phyloP scores from a whole-genome alignment of 352 stramenopile species.

The Globisporangium carolinianum region DNA sequence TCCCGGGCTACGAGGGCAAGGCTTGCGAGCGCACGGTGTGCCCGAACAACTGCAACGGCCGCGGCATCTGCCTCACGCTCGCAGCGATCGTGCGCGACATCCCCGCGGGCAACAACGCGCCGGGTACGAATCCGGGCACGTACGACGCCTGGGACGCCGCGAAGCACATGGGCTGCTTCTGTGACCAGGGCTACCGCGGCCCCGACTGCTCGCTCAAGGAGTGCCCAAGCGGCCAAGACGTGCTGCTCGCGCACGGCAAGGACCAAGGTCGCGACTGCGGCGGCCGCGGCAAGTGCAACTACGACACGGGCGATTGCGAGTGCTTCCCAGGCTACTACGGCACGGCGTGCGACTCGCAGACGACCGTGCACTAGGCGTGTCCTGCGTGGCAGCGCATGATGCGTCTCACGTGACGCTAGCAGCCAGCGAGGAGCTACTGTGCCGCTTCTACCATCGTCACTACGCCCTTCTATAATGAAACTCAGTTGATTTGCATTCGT shows the following conservation, averaged over 20 bases:
- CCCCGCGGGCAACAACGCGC: not conserved
- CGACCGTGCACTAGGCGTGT: constrained; percentile 60
- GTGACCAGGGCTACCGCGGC: constrained; percentile 91
- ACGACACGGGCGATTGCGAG: constrained; percentile 88
- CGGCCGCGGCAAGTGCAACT: constrained; percentile 94
- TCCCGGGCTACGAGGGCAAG: constrained; percentile 85
- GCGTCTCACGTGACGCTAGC: too few relatives aligned
- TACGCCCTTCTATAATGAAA: too few relatives aligned
- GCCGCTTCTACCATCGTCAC: too few relatives aligned
- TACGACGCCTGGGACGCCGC: constrained; percentile 88
- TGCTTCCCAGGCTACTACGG: constrained; percentile 95
- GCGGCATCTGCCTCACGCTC: constrained; percentile 92
- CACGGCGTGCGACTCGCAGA: constrained; percentile 85
- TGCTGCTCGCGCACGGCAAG: constrained; percentile 82
- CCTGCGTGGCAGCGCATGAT: not conserved
- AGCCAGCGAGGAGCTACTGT: too few relatives aligned
- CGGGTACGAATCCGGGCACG: not conserved
- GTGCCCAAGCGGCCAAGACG: constrained; percentile 88
- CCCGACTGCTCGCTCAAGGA: constrained; percentile 95
- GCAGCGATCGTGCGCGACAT: constrained; percentile 59
- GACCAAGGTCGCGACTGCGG: constrained; percentile 86
- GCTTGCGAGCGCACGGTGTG: constrained; percentile 90
- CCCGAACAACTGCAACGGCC: constrained; percentile 92
- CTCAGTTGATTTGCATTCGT: too few relatives aligned
- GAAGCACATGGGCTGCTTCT: constrained; percentile 94